Evolutionary conservation across 2,329 filamentous ascomycete genomes (phyloP).

Genomic region (Pochonia chlamydosporia): DNA sequence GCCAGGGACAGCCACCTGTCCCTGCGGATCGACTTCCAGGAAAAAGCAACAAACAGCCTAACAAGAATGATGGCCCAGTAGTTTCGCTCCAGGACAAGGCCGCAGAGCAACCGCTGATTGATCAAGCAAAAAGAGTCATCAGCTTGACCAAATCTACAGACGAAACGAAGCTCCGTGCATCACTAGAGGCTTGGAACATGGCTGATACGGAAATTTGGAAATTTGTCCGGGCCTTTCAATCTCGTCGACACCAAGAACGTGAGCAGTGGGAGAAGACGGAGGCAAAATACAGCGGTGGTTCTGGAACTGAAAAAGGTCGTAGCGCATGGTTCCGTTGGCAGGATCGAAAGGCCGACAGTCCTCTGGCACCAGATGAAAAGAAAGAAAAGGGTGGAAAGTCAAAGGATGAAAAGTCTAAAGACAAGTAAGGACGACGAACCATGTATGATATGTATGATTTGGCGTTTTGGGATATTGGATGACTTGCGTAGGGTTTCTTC

Average conservation of each 20-base stretch:
- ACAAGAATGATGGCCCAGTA: slow-evolving; percentile 42
- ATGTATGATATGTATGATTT: not conserved
- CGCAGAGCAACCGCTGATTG: slow-evolving; percentile 50
- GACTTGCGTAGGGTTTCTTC: not conserved
- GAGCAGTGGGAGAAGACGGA: slow-evolving; percentile 66
- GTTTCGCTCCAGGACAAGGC: slow-evolving; percentile 46
- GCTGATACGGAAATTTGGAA: slow-evolving; percentile 74
- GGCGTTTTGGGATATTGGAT: not conserved
- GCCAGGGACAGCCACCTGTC: slow-evolving; percentile 17
- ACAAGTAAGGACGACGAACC: not conserved
- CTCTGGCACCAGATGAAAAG: no score
- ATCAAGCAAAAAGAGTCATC: slow-evolving; percentile 40
- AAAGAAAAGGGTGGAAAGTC: no score
- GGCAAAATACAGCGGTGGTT: slow-evolving; percentile 55
- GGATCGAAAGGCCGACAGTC: slow-evolving; percentile 21
- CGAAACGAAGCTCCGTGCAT: slow-evolving; percentile 43
- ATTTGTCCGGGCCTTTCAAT: slow-evolving; percentile 64
- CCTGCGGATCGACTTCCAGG: slow-evolving; percentile 17
- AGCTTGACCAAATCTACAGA: slow-evolving; percentile 39
- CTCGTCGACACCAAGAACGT: slow-evolving; percentile 57
- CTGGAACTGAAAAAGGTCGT: slow-evolving; percentile 44
- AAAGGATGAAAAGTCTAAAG: not conserved
- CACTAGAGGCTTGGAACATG: slow-evolving; percentile 61
- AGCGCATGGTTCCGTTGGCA: slow-evolving; percentile 30
- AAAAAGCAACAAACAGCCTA: slow-evolving; percentile 10